A percentile compares a stretch with the other conserved stretches of the same genome.
phyloP scores from a whole-genome alignment of 1,284 basidiomycete genomes.

The Thelephora terrestris region DNA sequence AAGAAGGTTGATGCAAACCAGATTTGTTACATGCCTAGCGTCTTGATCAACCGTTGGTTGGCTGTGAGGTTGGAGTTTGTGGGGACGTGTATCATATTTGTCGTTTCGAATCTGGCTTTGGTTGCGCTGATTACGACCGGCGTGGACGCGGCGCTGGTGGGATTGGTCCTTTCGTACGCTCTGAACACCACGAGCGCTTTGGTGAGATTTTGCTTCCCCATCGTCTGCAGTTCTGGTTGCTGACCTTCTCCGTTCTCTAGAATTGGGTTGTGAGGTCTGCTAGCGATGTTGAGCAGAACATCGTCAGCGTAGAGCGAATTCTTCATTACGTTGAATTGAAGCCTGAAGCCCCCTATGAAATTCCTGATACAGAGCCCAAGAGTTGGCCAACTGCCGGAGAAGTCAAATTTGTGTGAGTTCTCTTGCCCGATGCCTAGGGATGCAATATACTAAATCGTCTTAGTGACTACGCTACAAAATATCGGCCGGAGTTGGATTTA shows the following conservation, averaged over 20 bases:
- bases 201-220: constrained; percentile 29
- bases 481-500: constrained; percentile 73
- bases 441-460: not conserved
- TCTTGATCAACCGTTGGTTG: constrained; percentile 74
- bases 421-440: not conserved
- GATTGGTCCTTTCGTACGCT: constrained; percentile 84
- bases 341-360: constrained; percentile 69
- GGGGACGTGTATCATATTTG: constrained; percentile 73
- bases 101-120: constrained; percentile 64
- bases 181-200: constrained; percentile 70
- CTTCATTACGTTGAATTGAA: constrained; percentile 66
- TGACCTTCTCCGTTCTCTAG: constrained; percentile 21
- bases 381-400: constrained; percentile 72
- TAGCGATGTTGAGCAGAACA: constrained; percentile 90
- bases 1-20: constrained; percentile 78
- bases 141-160: constrained; percentile 85
- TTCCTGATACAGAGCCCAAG: constrained; percentile 52
- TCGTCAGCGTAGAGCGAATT: constrained; percentile 81
- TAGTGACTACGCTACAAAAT: constrained; percentile 72
- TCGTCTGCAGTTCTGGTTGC: constrained; percentile 2
- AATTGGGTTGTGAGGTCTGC: constrained; percentile 90
- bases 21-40: constrained; percentile 67
- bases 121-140: constrained; percentile 58
- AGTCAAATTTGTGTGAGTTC: constrained; percentile 62
- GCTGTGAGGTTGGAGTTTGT: constrained; percentile 76